Conservation (phyloP, 2,329 filamentous ascomycete species). For the Aspergillus vadensis region DNA sequence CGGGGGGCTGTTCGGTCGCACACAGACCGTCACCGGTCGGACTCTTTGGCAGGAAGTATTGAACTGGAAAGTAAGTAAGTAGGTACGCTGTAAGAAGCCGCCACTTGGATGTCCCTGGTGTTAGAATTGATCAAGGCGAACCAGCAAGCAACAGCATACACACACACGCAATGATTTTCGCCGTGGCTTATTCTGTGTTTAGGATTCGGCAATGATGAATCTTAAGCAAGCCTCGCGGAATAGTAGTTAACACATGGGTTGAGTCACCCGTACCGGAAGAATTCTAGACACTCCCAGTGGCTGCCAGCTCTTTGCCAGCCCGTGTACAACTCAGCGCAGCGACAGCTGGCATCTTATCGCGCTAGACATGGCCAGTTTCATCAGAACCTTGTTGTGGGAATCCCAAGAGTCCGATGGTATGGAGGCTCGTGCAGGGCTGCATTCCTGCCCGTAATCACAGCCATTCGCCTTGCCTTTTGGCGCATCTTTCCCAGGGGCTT, state of each 20-base stretch:
- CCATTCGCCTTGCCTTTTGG: background rate
- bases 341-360: constrained; percentile 2
- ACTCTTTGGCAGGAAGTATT: constrained; percentile 7
- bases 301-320: background rate
- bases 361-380: background rate
- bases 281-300: background rate
- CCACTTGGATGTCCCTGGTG: background rate
- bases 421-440: background rate
- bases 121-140: no score
- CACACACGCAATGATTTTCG: background rate
- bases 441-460: background rate
- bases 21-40: constrained; percentile 8
- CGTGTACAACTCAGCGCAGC: background rate
- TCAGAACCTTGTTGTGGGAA: background rate
- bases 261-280: background rate
- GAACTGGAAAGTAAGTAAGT: background rate
- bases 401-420: background rate
- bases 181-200: background rate
- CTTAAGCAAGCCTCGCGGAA: background rate
- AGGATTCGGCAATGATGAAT: background rate
- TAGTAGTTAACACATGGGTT: background rate
- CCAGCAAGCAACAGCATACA: background rate
- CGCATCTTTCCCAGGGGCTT: background rate
- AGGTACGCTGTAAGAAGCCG: background rate
- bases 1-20: constrained; percentile 18